Evolutionary conservation across 106 monocot genomes (phyloP), one percentile per base, ranked within the genome.

Genomic region (Allium sativum): DNA sequence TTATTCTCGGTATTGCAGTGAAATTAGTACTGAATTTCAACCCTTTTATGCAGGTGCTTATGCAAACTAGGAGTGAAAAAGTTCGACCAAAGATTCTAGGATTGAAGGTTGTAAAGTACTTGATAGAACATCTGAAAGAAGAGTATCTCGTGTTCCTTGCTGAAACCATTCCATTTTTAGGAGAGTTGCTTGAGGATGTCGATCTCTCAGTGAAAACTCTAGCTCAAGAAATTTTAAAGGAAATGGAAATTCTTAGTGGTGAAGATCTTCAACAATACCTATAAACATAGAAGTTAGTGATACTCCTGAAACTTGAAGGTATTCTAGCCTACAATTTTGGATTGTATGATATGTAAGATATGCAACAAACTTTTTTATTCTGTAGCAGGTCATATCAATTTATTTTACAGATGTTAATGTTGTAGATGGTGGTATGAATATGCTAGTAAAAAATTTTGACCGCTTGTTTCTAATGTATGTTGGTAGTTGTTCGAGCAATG

Each of bases 31-130:
- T 50, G 11, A 50, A 50, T 12, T 12, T 0, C 8, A 50, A 47
- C 12, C 3, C 2, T 5, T 50, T 50, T 0, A 15, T 61, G n/a
- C 71, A 98, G 96, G 91, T 98, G 46, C 63, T 91, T 47, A 98
- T 98, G 95, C 87, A 87, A 31, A 88, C 91, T 16, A 84, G 95
- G 70, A 85, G 55, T 60, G 96, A 91, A 63, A 87, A 88, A 57
- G 44, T 73, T 0, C 68, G 91, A 12, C 72, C 96, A 4, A 82
- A 76, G 60, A 87, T 91, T 40, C 74, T 88, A 9, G 85, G 91
- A 8, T 65, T 96, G 31, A 82, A 69, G 72, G 82, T 91, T 15
- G 55, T 91, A 14, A 84, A 75, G 55, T 91, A 84, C 62, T 69
- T 91, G 11, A 64, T 91, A 12, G 82, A 91, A 52, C 87, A 91